Evolutionary conservation across 345 rosid species (phyloP), one percentile per base, ranked within the genome.

Genomic region (Bruguiera gymnorhiza): DNA sequence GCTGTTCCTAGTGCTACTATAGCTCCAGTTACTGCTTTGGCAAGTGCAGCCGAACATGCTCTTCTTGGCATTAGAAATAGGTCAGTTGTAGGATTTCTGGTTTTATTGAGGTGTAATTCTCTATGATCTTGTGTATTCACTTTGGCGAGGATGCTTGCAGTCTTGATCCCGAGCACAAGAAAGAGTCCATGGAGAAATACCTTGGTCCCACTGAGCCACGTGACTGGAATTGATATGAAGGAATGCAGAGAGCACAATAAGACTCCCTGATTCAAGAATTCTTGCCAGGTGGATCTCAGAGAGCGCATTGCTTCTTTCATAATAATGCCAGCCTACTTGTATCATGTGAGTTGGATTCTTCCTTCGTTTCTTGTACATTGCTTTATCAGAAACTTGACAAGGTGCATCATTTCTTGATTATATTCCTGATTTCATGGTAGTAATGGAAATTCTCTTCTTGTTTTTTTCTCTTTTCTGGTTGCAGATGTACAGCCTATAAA

Each of bases 141-240:
- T 60, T 19, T 59, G 70, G 4, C 60, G 26, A 39, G 52, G 26
- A 67, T 82, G 63, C 64, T 70, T 80, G 77, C 92, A 95, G 99
- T 83, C 99, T 95, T 73, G 97, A 95, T 81, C 97, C 97, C 63
- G 96, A 87, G 70, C 99, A 72, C 79, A 95, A 92, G 78, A 90
- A 88, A 78, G 99, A 95, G 78, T 95, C 97, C n/a, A 87, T 90
- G 88, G 96, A 95, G 84, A 95, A 95, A 74, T 95, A 95, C 81
- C 78, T 85, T 70, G 99, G 93, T 66, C 93, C 96, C 23, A 65
- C 82, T 67, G 79, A 73, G 68, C 81, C 80, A 5, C 73, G 61
- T 36, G 83, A 83, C 43, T 71, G 71, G 65, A 75, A 80, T 65
- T 72, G 77, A 77, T 74, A 52, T 19, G 20, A 9, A 62, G 30